Conservation (phyloP, 176 grass and related monocot species). For the Zea luxurians region DNA sequence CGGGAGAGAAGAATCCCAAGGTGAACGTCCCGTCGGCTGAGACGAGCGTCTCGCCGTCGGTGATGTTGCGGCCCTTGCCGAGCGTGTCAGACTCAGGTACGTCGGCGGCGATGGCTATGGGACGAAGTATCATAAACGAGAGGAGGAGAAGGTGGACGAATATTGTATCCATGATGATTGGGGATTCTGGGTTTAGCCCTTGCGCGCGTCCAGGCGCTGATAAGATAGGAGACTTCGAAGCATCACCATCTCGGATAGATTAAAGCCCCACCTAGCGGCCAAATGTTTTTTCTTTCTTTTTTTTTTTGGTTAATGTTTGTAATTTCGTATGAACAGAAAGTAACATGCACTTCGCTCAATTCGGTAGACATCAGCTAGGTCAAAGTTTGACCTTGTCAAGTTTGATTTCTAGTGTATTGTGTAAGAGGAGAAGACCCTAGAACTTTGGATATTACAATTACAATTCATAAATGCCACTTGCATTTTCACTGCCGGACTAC, state of each 20-base stretch:
- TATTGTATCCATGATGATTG: background rate
- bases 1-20: slow-evolving; percentile 46
- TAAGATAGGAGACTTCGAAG: background rate
- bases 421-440: background rate
- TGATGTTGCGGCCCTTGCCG: slow-evolving; percentile 23
- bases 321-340: background rate
- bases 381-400: background rate
- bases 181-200: background rate
- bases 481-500: background rate
- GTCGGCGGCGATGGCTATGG: background rate
- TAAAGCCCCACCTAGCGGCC: too few species aligned
- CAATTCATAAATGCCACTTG: background rate
- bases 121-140: background rate
- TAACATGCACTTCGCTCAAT: background rate
- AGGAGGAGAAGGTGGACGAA: background rate
- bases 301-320: background rate
- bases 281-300: background rate
- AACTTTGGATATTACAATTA: background rate
- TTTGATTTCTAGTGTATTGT: background rate
- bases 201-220: background rate
- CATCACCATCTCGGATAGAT: background rate
- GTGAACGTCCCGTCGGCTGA: slow-evolving; percentile 37
- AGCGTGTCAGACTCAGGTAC: background rate
- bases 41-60: slow-evolving; percentile 26
- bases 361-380: background rate